Conservation (phyloP, 2,329 filamentous ascomycete species). For the Stemphylium vesicarium region DNA sequence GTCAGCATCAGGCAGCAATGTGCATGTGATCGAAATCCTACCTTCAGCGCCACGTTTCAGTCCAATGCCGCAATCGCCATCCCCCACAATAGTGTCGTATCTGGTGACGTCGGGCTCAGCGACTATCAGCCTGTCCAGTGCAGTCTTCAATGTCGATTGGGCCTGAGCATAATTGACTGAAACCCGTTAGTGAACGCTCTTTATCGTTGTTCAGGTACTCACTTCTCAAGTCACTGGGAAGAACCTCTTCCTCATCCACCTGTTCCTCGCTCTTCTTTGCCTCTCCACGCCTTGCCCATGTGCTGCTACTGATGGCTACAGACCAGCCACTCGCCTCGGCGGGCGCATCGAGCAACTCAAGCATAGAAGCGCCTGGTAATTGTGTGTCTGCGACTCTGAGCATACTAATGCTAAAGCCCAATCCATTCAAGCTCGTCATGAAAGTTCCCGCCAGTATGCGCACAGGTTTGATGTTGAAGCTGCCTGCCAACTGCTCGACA, state of each 20-base stretch:
- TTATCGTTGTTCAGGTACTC: slow-evolving; percentile 26
- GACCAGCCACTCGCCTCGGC: slow-evolving; percentile 72
- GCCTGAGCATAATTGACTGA: slow-evolving; percentile 60
- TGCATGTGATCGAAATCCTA: slow-evolving; percentile 44
- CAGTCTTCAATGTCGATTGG: slow-evolving; percentile 61
- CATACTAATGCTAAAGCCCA: slow-evolving; percentile 73
- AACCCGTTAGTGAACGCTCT: slow-evolving; percentile 13
- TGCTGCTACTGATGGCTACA: slow-evolving; percentile 63
- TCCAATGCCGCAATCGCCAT: slow-evolving; percentile 88
- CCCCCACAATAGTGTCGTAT: slow-evolving; percentile 82
- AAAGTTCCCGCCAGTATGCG: slow-evolving; percentile 70
- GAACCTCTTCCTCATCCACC: slow-evolving; percentile 52
- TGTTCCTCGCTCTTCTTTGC: slow-evolving; percentile 51
- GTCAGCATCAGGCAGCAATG: slow-evolving; percentile 30
- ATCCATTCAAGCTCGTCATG: slow-evolving; percentile 74
- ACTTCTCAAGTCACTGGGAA: slow-evolving; percentile 62
- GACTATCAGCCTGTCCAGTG: slow-evolving; percentile 66
- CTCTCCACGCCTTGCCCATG: slow-evolving; percentile 62
- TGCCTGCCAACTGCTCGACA: slow-evolving; percentile 63
- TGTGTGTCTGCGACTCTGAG: slow-evolving; percentile 67
- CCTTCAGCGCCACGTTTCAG: slow-evolving; percentile 85
- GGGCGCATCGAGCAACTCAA: slow-evolving; percentile 71
- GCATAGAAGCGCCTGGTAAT: slow-evolving; percentile 65
- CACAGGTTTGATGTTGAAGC: slow-evolving; percentile 66
- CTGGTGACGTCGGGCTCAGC: slow-evolving; percentile 70